phyloP scores from a whole-genome alignment of 78 protist genomes.

The Neovahlkampfia damariscottae region DNA sequence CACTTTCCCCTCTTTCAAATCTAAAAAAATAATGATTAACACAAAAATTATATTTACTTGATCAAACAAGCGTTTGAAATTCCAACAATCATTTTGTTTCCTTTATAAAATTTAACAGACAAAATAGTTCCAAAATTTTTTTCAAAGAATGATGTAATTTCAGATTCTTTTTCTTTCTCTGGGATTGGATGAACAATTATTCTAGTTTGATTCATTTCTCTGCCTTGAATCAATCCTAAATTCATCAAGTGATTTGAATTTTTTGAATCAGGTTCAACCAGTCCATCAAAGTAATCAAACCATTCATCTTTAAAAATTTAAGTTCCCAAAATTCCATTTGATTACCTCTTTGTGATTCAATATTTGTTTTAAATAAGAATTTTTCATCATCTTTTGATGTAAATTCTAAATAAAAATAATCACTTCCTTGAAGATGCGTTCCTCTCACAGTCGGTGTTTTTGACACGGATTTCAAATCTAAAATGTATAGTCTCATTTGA shows the following conservation, averaged over 20 bases:
- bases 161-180: no score
- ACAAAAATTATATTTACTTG: no score
- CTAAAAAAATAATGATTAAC: neutral
- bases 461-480: neutral
- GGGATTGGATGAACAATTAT: no score
- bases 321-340: neutral
- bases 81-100: no score
- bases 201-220: neutral
- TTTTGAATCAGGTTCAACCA: neutral
- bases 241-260: no score
- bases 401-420: neutral
- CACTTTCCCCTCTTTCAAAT: no score
- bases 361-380: neutral
- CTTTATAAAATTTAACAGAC: no score
- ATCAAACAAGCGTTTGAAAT: no score
- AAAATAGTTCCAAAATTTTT: no score
- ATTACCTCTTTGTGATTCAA: neutral
- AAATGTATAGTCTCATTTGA: no score
- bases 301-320: neutral
- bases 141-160: no score
- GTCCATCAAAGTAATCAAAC: neutral
- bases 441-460: neutral
- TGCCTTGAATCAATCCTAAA: no score
- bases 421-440: neutral
- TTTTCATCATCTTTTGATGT: neutral